Evolutionary conservation across 768 basidiomycete genomes (phyloP), one percentile per base, ranked within the genome.

Genomic region (Boletus eberwhitei): DNA sequence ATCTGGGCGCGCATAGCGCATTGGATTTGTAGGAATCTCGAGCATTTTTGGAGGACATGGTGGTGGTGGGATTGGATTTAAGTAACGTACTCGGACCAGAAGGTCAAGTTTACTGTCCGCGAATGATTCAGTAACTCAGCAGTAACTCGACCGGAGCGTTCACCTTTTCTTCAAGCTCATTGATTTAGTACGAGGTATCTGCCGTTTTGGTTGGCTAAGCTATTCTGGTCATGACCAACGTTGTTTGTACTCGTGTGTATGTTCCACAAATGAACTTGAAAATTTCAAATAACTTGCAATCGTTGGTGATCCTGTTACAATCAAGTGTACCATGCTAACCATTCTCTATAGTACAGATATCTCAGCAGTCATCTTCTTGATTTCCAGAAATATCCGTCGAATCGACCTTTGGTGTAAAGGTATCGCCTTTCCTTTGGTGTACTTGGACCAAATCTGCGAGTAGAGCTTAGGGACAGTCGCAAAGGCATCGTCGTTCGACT

Each of bases 31-130:
- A n/a, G 89, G 85, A 51, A 98, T 88, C 54, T 96, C 82, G 64
- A 99, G 79, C 4, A 98, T 75, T 73, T 97, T 96, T 26, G 97
- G 96, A 7, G 97, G 97, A 78, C 91, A 98, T 78, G 97, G 93
- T 31, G 97, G 97, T 13, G 93, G 79, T 2, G 96, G 96, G 3
- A 99, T 82, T 3, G 95, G 94, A 73, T 98, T 97, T 38, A 86
- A 82, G 71, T 95, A 98, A 13, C 96, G 88, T 34, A 96, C 93
- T 50, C 93, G 86, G 47, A 96, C 91, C 50, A 98, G 79, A 26
- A 99, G 83, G 71, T 98, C 94, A 47, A 94, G 79, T 73, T 93
- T 94, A 62, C 83, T 77, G 76, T 72, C 60, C 68, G 73, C 36
- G 8, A 37, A 14, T 16, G 39, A 11, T 40, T 58, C 24, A 58